Conservation (phyloP, 805 yeast species). For the Soucietia sequanensis region DNA sequence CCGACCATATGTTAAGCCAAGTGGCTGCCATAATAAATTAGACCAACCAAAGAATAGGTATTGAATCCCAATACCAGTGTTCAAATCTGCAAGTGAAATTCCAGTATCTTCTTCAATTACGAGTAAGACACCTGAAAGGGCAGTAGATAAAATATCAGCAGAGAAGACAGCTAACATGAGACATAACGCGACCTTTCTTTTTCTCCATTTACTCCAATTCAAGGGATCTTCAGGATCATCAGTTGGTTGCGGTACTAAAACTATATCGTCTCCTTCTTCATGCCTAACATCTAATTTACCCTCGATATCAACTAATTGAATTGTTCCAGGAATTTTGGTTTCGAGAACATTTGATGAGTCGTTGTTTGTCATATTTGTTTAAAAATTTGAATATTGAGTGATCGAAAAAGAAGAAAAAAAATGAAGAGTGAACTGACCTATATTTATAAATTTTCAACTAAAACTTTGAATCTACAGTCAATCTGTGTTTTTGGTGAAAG, state of each 20-base stretch:
- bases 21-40: constrained; percentile 44
- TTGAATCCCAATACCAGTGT: constrained; percentile 49
- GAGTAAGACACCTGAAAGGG: constrained; percentile 27
- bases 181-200: constrained; percentile 33
- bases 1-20: constrained; percentile 44
- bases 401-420: too few relatives aligned
- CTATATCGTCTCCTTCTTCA: constrained; percentile 15
- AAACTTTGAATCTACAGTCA: too few relatives aligned
- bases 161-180: constrained; percentile 36
- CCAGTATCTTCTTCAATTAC: constrained; percentile 46
- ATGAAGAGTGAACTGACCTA: too few relatives aligned
- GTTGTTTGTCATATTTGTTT: too few relatives aligned
- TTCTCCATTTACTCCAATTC: constrained; percentile 39
- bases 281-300: constrained; percentile 17
- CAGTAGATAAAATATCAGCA: constrained; percentile 44
- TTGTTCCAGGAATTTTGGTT: constrained; percentile 29
- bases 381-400: too few relatives aligned
- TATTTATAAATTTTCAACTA: too few relatives aligned
- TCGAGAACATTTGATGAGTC: neutral
- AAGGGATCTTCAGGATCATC: constrained; percentile 50
- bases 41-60: constrained; percentile 45
- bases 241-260: constrained; percentile 49
- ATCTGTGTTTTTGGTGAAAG: too few relatives aligned
- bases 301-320: constrained; percentile 30
- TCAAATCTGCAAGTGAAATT: constrained; percentile 45